Base-by-base conservation (phyloP, 495 filamentous ascomycete genomes). In the Hypoxylon subgilvum region DNA sequence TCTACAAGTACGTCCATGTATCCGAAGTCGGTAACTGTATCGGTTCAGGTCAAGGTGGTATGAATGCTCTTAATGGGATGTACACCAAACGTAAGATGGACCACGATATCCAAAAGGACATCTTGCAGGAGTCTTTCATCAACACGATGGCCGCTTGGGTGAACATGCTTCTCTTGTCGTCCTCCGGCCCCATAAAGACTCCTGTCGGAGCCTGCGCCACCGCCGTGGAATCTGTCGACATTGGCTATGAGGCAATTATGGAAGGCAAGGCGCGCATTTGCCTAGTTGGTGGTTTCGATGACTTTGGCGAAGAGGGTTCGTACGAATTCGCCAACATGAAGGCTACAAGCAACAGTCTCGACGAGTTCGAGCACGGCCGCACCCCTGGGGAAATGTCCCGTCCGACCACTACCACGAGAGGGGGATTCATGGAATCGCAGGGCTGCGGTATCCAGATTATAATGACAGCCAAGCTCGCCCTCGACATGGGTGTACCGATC, bases 281-380 rank as follows among this genome's bases (percentile, higher is more conserved):
- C 81, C 88, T 99, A 52, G 95, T 99, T 46, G 94, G 94, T 82
- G 94, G 94, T 45, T 96, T 97, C 70, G 94, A 99, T 77, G 94
- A 99, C 75, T 97, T 99, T 82, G 91, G 95, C 62, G 94, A 99
- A 76, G 94, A 99, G 77, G 94, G 95, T 44, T 97, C 94, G 3
- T 97, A 96, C 63, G 94, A 99, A 74, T 99, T 99, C 69, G 94
- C 94, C 80, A 99, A 99, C 77, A 99, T 99, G 94, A 95, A 96
- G 75, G 94, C 94, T 25, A 99, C 94, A 35, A 96, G 90, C 81
- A 99, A 97, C 64, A 91, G 92, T 18, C 87, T 96, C 46, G 91
- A 97, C 56, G 94, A 97, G 68, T 89, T 97, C 66, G 91, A 89
- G 5, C 93, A 97, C 64, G 94, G 94, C 27, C 89, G 94, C 59